Percentiles rank a stretch among this genome's conserved stretches.
These are phyloP conservation scores for Thuidium tamariscinum DNA, from an alignment of 225 moss, liverwort and hornwort species.

Conservation along the genomic window DNA sequence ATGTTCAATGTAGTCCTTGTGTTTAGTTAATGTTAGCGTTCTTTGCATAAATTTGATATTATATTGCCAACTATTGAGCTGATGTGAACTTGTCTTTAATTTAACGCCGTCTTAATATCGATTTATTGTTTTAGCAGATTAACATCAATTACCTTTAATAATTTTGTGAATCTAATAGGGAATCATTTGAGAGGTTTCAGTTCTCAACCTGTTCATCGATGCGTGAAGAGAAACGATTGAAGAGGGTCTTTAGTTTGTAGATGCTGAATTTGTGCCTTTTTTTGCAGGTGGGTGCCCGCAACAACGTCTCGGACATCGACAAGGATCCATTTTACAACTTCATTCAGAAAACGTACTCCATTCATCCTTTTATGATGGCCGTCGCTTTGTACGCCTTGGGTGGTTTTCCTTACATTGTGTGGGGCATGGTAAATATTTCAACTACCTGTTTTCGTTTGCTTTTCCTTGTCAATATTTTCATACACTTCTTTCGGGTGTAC, in stretches of 20 bases:
- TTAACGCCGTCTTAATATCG: neutral
- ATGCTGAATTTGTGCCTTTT: neutral
- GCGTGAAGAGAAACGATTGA: neutral
- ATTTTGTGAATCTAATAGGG: neutral
- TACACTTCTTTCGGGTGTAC: neutral
- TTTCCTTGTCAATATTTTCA: neutral
- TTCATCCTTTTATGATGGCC: slow-evolving; percentile 65
- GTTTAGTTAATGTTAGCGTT: neutral
- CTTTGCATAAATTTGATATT: neutral
- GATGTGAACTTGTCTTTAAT: neutral
- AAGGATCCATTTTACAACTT: slow-evolving; percentile 84
- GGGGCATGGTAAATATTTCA: slow-evolving; percentile 77
- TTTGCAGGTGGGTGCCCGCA: slow-evolving; percentile 73
- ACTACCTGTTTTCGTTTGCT: neutral
- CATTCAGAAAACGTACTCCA: slow-evolving; percentile 67
- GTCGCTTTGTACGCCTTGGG: slow-evolving; percentile 60
- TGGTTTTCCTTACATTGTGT: slow-evolving; percentile 75
- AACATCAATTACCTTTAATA: neutral
- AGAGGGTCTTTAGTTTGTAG: neutral
- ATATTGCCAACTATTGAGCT: neutral
- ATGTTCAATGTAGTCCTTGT: neutral
- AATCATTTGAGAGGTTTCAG: neutral
- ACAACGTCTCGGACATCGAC: slow-evolving; percentile 76
- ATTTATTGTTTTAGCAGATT: too few species aligned
- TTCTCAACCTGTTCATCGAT: neutral